phyloP scores from a whole-genome alignment of 192 early-diverging fungal genomes.

The Coemansia sp. region DNA sequence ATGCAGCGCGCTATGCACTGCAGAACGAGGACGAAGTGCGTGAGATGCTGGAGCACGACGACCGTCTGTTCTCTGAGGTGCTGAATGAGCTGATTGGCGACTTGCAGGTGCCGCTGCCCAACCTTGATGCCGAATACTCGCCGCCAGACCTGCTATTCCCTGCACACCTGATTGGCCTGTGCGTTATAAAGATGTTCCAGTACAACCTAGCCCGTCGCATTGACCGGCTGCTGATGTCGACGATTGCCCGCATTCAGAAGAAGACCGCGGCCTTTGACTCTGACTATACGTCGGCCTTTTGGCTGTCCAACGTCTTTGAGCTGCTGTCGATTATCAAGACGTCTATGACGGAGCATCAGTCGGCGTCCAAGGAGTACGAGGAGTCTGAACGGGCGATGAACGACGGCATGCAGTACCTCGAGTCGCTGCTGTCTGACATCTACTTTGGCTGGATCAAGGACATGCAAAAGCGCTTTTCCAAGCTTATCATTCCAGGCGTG shows the following conservation, averaged over 20 bases:
- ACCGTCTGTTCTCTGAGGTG: slow-evolving; percentile 72
- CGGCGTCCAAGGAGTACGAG: slow-evolving; percentile 59
- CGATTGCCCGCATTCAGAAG: slow-evolving; percentile 78
- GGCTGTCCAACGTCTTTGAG: slow-evolving; percentile 97
- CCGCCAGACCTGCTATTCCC: slow-evolving; percentile 83
- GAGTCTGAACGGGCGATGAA: slow-evolving; percentile 77
- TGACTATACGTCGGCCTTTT: slow-evolving; percentile 77
- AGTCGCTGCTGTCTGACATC: slow-evolving; percentile 89
- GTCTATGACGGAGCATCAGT: slow-evolving; percentile 69
- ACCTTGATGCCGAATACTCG: slow-evolving; percentile 71
- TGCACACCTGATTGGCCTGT: slow-evolving; percentile 84
- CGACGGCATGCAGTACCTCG: slow-evolving; percentile 84
- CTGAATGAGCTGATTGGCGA: slow-evolving; percentile 84
- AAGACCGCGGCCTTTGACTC: slow-evolving; percentile 60
- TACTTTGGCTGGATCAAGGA: slow-evolving; percentile 99
- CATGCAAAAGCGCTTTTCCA: slow-evolving; percentile 88
- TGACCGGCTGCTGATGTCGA: slow-evolving; percentile 78
- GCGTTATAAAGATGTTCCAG: slow-evolving; percentile 83
- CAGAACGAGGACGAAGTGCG: slow-evolving; percentile 43
- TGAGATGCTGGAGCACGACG: slow-evolving; percentile 62
- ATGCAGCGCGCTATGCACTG: slow-evolving; percentile 13
- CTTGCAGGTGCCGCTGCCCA: slow-evolving; percentile 84
- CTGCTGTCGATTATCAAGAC: slow-evolving; percentile 84
- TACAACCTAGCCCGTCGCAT: slow-evolving; percentile 80
- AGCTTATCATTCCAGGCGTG: slow-evolving; percentile 94